Evolutionary conservation across 306 rosid genomes (phyloP), one percentile per base, ranked within the genome.

Genomic region (Cucurbita maxima): DNA sequence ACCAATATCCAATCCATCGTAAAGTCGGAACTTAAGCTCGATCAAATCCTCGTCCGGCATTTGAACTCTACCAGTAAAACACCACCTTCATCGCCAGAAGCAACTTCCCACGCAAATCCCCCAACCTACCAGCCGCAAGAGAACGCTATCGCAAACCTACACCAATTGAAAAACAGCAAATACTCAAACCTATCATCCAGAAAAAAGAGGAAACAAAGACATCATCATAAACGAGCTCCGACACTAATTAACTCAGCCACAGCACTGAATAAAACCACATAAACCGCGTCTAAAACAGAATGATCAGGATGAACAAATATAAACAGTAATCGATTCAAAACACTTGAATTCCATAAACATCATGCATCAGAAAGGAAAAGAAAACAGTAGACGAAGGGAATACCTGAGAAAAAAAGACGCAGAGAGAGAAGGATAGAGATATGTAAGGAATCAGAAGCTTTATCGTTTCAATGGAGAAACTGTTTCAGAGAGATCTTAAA

Each of bases 1-100:
- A 66, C 97, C 97, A 5, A 92, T 85, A 79, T 92, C 95, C 34
- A 96, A 83, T 81, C 97, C 97, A 81, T 92, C 97, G 54, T 85
- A 92, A 19, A 89, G 88, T 48, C 96, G 96, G 78, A 92, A 92
- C 88, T 89, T 92, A 36, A 92, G 92, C 84, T 92, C 97, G 38
- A 89, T 83, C 67, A 85, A 55, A 75, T 92, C 96, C 76, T 92
- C 92, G 81, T 92, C 96, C 75, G 96, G 90, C 97, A 92, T 92
- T 89, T 78, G 78, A 71, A 72, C 76, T 52, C 78, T 40, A 34
- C 73, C 81, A 64, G 82, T 79, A 76, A 71, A 78, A 41, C 40
- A 68, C 40, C 19, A 76, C 41, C 40, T 22, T 67, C 73, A 47
- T 68, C 73, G 18, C 72, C 55, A 72, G 58, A 22, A 71, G 12